Evolutionary conservation across 768 basidiomycete species (phyloP), one percentile per base, ranked within the genome.

Genomic region (Suillus brevipes): DNA sequence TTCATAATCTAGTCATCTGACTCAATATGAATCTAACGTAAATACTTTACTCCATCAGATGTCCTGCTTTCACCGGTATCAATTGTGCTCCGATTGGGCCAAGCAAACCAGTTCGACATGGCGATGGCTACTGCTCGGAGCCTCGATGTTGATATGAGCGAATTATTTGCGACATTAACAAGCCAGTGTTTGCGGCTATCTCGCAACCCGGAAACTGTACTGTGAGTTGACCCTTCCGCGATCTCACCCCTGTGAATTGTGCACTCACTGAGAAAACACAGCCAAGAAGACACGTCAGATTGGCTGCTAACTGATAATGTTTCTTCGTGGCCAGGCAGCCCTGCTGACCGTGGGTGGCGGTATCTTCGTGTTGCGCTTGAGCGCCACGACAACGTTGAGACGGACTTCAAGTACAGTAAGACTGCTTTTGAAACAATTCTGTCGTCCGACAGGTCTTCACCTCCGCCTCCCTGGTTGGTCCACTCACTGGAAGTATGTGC

Each of bases 281-380:
- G 93, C 57, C 83, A 85, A 77, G 87, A 89, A 69, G 87, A 91
- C 62, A 85, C 84, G 4, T 87, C 87, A 1, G 87, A 90, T 67
- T 98, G 96, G 95, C 81, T 98, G 40, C 80, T 92, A 43, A 89
- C 89, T 23, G 92, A 94, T 71, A 87, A 89, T 65, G 84, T 92
- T 12, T 83, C 88, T 2, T 89, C 91, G 0, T 97, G 97, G 90
- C 84, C 90, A 23, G 96, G 96, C 5, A 85, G 90, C 7, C 81
- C 88, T 20, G 84, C 88, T 42, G 89, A 92, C 68, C 85, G 91
- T 66, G 94, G 89, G 6, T 95, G 95, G 92, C 85, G 91, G 72
- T 95, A 95, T 75, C 84, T 99, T 53, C 90, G 94, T 67, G 83
- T 88, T 68, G 85, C 89, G 23, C 81, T 98, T 66, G 86, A 89